Percentiles rank a stretch among this genome's conserved stretches.
Conservation (phyloP, 352 stramenopile genomes). For the Globisporangium canariense region DNA sequence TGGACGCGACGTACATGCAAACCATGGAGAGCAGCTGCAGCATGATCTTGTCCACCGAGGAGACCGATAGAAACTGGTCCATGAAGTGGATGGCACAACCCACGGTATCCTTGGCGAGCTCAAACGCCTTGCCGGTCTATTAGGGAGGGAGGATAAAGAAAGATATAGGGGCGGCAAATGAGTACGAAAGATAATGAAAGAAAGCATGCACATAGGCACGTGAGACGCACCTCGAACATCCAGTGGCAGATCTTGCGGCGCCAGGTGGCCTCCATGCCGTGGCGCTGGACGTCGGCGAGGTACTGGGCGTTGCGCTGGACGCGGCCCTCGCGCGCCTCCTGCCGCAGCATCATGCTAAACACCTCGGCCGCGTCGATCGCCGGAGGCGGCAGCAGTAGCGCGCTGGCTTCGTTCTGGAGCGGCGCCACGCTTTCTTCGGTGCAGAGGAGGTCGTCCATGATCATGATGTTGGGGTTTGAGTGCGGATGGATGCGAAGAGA, state of each 20-base stretch:
- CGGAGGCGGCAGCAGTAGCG: not conserved
- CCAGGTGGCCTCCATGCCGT: slow-evolving; percentile 45
- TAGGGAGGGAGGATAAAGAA: not conserved
- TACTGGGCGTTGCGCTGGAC: slow-evolving; percentile 27
- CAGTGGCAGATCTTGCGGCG: slow-evolving; percentile 41
- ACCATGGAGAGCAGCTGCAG: slow-evolving; percentile 53
- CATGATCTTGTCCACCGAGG: slow-evolving; percentile 50
- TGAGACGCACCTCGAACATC: slow-evolving; percentile 43
- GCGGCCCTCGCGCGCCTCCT: slow-evolving; percentile 21
- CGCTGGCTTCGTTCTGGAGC: not conserved
- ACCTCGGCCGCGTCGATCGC: slow-evolving; percentile 21
- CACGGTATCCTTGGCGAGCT: slow-evolving; percentile 42
- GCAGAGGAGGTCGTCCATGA: slow-evolving; percentile 31
- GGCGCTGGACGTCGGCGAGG: slow-evolving; percentile 27
- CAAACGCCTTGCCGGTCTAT: slow-evolving; percentile 45
- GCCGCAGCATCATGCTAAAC: slow-evolving; percentile 24
- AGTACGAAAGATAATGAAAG: not conserved
- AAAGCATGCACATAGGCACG: not conserved
- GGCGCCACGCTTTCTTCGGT: slow-evolving; percentile 26
- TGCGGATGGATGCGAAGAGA: not conserved
- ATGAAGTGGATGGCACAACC: slow-evolving; percentile 43
- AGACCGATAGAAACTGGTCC: slow-evolving; percentile 40
- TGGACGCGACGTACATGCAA: slow-evolving; percentile 46
- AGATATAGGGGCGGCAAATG: not conserved
- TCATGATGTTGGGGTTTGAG: not conserved